phyloP scores from a whole-genome alignment of 352 stramenopile genomes.

The Phytopythium cucurbitacearum region DNA sequence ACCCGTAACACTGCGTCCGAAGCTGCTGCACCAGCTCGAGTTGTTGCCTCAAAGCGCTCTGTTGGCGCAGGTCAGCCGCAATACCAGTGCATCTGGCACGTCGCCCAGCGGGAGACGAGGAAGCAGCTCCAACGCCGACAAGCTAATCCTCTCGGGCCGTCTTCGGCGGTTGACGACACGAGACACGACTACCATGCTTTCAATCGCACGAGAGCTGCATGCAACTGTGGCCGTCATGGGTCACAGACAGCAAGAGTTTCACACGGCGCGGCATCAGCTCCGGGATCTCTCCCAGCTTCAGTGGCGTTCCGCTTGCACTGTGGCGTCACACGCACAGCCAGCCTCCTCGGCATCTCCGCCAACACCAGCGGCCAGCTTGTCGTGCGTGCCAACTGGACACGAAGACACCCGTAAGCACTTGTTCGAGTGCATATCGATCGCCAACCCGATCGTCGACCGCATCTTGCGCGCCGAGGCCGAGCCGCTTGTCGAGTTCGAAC shows the following conservation, averaged over 20 bases:
- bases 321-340: too few species aligned
- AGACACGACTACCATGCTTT: background rate
- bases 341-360: too few species aligned
- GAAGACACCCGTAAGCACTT: slow-evolving; percentile 42
- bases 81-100: background rate
- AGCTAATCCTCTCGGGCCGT: too few species aligned
- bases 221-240: background rate
- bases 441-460: slow-evolving; percentile 44
- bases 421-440: slow-evolving; percentile 56
- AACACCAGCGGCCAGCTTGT: too few species aligned
- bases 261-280: slow-evolving; percentile 6
- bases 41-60: slow-evolving; percentile 29
- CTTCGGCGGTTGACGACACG: too few species aligned
- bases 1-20: slow-evolving; percentile 16
- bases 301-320: slow-evolving; percentile 20
- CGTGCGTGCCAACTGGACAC: slow-evolving; percentile 36
- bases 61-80: slow-evolving; percentile 11
- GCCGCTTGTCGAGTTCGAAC: slow-evolving; percentile 35
- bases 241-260: background rate
- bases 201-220: background rate
- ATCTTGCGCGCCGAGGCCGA: slow-evolving; percentile 60
- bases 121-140: slow-evolving; percentile 3
- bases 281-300: slow-evolving; percentile 34
- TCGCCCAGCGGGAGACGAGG: background rate
- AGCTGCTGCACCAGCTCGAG: slow-evolving; percentile 41